Evolutionary conservation across 257 asterid genomes (phyloP).

Genomic region (Solanum paucissectum): DNA sequence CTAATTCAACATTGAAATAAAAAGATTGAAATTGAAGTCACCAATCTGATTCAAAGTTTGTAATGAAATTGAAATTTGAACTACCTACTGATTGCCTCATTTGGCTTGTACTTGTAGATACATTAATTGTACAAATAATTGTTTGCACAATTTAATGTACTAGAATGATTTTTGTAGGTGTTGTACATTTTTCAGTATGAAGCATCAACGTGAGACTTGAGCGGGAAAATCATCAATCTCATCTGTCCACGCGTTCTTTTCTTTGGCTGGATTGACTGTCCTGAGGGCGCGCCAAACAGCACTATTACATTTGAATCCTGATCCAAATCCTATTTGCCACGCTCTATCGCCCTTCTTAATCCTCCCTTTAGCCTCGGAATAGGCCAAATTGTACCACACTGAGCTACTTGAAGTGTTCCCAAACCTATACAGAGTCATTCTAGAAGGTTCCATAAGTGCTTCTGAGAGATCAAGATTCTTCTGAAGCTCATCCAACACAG

Average conservation of each 20-base stretch:
- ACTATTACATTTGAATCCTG: conserved; percentile 70
- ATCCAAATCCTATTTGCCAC: conserved; percentile 67
- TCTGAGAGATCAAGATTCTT: conserved; percentile 51
- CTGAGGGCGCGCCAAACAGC: conserved; percentile 53
- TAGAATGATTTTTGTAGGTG: not conserved
- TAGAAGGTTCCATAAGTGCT: conserved; percentile 67
- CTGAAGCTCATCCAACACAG: conserved; percentile 47
- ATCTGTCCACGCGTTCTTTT: conserved; percentile 30
- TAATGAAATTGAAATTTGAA: not conserved
- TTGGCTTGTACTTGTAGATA: not conserved
- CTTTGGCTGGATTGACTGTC: conserved; percentile 11
- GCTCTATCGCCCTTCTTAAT: conserved; percentile 44
- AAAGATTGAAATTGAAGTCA: not conserved
- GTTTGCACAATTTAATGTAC: not conserved
- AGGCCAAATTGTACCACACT: conserved; percentile 73
- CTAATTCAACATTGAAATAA: not conserved
- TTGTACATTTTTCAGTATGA: not conserved
- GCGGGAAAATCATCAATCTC: not conserved
- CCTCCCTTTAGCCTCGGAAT: conserved; percentile 38
- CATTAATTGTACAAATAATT: not conserved
- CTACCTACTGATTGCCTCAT: not conserved
- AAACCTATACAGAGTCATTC: conserved; percentile 58
- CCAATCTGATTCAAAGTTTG: not conserved
- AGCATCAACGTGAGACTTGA: not conserved
- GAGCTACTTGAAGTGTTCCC: conserved; percentile 81